A percentile compares a stretch with the other conserved stretches of the same genome.
These are phyloP conservation scores for Podospora pseudopauciseta DNA, from an alignment of 495 filamentous ascomycete species.

Conservation along the genomic window DNA sequence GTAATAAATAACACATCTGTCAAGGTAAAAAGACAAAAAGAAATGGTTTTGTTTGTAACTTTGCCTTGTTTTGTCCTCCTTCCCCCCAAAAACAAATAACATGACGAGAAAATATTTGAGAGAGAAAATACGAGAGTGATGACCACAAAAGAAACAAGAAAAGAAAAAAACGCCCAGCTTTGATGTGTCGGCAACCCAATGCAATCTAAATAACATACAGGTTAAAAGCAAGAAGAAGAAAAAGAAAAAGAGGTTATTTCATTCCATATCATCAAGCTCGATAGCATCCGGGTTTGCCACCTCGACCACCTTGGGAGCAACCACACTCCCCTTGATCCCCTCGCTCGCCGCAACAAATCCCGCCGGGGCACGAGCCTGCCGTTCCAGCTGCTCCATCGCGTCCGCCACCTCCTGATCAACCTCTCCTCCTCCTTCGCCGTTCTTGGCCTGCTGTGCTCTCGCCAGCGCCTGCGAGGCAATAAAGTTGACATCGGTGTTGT, in stretches of 20 bases:
- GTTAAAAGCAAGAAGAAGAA: not conserved
- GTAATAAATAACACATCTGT: not conserved
- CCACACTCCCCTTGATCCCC: slow-evolving; percentile 70
- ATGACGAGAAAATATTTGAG: not conserved
- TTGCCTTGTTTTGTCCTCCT: not conserved
- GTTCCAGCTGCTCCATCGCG: slow-evolving; percentile 88
- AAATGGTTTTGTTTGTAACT: not conserved
- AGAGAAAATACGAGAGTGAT: not conserved
- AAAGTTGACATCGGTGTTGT: slow-evolving; percentile 98
- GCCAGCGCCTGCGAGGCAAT: slow-evolving; percentile 95
- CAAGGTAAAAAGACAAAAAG: no score
- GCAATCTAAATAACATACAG: slow-evolving; percentile 6
- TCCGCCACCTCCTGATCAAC: slow-evolving; percentile 59
- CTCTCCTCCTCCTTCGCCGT: slow-evolving; percentile 22
- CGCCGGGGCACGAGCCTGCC: slow-evolving; percentile 80
- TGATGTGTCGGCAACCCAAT: not conserved
- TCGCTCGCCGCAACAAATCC: slow-evolving; percentile 88
- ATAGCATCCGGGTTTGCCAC: slow-evolving; percentile 84
- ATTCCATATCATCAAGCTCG: slow-evolving; percentile 67
- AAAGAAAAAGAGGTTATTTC: slow-evolving; percentile 12
- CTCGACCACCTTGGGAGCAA: slow-evolving; percentile 36
- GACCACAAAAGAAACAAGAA: not conserved
- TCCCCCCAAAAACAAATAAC: not conserved
- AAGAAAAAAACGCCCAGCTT: not conserved
- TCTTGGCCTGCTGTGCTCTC: slow-evolving; percentile 44